Base-by-base conservation (phyloP, 495 filamentous ascomycete species). In the Podospora comata region DNA sequence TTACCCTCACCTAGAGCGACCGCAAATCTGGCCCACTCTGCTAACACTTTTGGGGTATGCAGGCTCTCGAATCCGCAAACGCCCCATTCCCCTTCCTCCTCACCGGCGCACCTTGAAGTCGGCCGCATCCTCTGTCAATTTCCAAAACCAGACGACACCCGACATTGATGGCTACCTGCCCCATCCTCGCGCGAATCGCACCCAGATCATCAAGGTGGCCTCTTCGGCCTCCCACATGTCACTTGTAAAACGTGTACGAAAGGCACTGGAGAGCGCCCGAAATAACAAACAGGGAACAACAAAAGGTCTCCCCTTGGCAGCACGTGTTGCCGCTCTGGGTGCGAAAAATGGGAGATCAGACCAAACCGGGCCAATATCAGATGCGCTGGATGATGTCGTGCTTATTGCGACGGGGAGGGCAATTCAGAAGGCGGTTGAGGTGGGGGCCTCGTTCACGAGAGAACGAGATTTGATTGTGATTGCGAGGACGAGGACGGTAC, bases 401-500 rank as follows among this genome's bases (percentile, higher is more conserved):
- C 70, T 97, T 13, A 90, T 93, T 66, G 94, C 87, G 18, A 94
- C 91, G 1, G 92, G 91, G 39, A 86, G 85, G 71, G 93, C 92
- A 39, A 93, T 97, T 63, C 83, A 88, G 75, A 90, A 86, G 78
- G 88, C 88, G 30, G 71, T 93, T 34, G 78, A 81, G 63, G 80
- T 92, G 9, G 91, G 84, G 16, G 75, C 84, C 66, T 90, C 85
- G 74, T 91, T 92, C 71, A 83, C 86, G 79, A 80, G 85, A 39
- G 82, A 87, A 68, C 77, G 76, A 20, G 86, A 88, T 66, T 85
- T 86, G 69, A 67, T 74, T 1, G 87, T 92, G 5, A 69, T 81
- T 67, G 67, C 91, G 63, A 81, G 81, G 71, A 92, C 91, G 61
- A 87, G 89, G 67, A 89, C 84, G 72, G 81, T 92, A 26, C 78